phyloP scores from a whole-genome alignment of 495 filamentous ascomycete genomes.

The Schizothecium vesticola region DNA sequence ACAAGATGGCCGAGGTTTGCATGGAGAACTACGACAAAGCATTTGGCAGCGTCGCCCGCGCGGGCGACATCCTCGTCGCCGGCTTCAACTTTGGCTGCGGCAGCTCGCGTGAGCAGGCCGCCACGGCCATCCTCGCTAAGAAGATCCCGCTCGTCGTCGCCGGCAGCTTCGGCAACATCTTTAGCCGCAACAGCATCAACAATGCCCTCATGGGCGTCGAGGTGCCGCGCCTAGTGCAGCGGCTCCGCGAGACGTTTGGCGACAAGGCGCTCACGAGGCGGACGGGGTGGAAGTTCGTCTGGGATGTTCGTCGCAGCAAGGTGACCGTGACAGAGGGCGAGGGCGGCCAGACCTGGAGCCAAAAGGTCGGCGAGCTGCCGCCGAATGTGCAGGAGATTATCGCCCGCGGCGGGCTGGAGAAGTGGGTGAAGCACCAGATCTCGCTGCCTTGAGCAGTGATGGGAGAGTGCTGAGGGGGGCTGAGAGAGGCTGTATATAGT shows the following conservation, averaged over 20 bases:
- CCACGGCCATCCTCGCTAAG: slow-evolving; percentile 82
- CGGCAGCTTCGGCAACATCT: slow-evolving; percentile 87
- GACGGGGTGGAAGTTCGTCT: slow-evolving; percentile 83
- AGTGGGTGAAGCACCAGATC: slow-evolving; percentile 74
- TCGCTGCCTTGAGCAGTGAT: background rate
- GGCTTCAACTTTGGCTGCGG: slow-evolving; percentile 94
- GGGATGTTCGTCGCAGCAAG: slow-evolving; percentile 71
- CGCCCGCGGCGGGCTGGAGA: slow-evolving; percentile 71
- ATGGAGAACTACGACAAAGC: slow-evolving; percentile 86
- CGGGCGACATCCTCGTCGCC: slow-evolving; percentile 73
- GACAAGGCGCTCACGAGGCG: slow-evolving; percentile 65
- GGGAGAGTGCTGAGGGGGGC: background rate
- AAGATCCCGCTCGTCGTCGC: slow-evolving; percentile 78
- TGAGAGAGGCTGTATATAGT: slow-evolving; percentile 2
- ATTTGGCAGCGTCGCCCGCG: slow-evolving; percentile 56
- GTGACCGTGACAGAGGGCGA: slow-evolving; percentile 62
- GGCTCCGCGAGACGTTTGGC: slow-evolving; percentile 61
- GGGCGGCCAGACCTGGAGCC: slow-evolving; percentile 61
- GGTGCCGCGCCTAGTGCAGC: slow-evolving; percentile 63
- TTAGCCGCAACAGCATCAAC: slow-evolving; percentile 84
- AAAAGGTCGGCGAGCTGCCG: slow-evolving; percentile 79
- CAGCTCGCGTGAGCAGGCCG: slow-evolving; percentile 77
- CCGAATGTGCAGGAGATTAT: slow-evolving; percentile 89
- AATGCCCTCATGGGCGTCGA: slow-evolving; percentile 85
- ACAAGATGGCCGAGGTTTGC: slow-evolving; percentile 80